Base-by-base conservation (phyloP, 768 basidiomycete species). In the Psilocybe tampanensis region DNA sequence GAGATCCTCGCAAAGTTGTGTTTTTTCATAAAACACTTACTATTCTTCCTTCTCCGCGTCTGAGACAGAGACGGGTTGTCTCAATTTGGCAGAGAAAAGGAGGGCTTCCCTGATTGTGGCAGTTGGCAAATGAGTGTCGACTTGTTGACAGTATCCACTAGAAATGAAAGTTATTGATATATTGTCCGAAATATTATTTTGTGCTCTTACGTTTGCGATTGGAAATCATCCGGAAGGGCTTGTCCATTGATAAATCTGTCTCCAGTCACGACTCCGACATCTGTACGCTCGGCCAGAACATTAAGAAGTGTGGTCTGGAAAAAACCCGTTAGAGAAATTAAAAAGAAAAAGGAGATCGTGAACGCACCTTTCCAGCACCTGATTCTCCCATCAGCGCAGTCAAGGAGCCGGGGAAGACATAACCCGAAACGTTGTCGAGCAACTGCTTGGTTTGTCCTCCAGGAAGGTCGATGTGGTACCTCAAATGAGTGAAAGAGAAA, bases 41-140 rank as follows among this genome's bases (percentile, higher is more conserved):
- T 92, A 92, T 4, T 80, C 86, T 68, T 89, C 82, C 70, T 93
- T 94, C 73, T 93, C 91, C 0, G 73, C 74, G 23, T 79, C 59
- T 2, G 90, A 75, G 5, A 91, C 86, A 1, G 79, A 76, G 3
- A 77, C 66, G 0, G 90, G 90, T 66, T 93, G 92, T 49, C 92
- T 86, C 43, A 94, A 76, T 56, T 80, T 84, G 2, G 92, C 92
- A 1, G 91, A 93, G 73, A 92, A 89, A 22, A 88, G 70, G 1
- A 94, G 75, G 1, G 92, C 90, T 65, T 94, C 91, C 23, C 89
- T 83, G 21, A 94, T 90, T 5, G 92, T 94, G 5, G 83, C 70
- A 5, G 85, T 84, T 24, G 84, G 82, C 29, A 88, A 76, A 71
- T 94, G 93, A 0, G 85, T 88, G 64, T 92, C 90, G 76, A 84